Conservation (phyloP, 1,139 yeast genomes). For the Candida glucosophila region DNA sequence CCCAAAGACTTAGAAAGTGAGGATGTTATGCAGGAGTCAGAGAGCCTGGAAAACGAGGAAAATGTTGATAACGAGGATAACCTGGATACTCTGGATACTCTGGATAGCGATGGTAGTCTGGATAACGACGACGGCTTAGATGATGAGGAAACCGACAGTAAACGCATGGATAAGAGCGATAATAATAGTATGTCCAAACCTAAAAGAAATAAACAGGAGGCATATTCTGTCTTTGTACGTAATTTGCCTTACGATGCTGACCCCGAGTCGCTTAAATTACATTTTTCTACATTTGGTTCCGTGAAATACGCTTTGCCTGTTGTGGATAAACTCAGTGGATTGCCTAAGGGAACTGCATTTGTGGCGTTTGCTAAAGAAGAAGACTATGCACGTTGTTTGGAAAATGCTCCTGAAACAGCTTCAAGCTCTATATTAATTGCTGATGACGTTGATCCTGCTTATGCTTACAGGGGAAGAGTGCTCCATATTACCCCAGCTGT, state of each 20-base stretch:
- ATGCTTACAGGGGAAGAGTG: constrained; percentile 89
- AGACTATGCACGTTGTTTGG: constrained; percentile 60
- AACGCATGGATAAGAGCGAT: constrained; percentile 22
- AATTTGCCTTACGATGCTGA: constrained; percentile 95
- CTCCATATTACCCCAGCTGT: constrained; percentile 78
- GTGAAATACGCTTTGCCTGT: constrained; percentile 93
- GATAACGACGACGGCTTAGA: constrained; percentile 11
- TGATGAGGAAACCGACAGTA: constrained; percentile 12
- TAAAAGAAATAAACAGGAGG: constrained; percentile 54
- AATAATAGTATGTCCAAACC: constrained; percentile 23
- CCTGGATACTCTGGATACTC: too few species aligned
- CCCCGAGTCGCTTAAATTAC: constrained; percentile 64
- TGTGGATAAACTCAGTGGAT: constrained; percentile 72
- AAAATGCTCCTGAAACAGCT: constrained; percentile 70
- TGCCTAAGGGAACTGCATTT: constrained; percentile 92
- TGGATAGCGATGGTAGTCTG: too few species aligned
- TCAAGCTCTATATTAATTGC: constrained; percentile 77
- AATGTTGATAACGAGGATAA: constrained; percentile 24
- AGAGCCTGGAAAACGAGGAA: constrained; percentile 18
- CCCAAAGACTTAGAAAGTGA: too few species aligned
- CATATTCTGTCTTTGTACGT: constrained; percentile 73
- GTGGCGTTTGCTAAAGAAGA: constrained; percentile 68
- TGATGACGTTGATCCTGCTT: constrained; percentile 83
- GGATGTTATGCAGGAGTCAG: constrained; percentile 27
- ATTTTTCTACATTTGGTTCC: constrained; percentile 76